Percentiles rank a stretch among this genome's conserved stretches.
Conservation (phyloP, 2,329 filamentous ascomycete species). For the Chaetomium strumarium region DNA sequence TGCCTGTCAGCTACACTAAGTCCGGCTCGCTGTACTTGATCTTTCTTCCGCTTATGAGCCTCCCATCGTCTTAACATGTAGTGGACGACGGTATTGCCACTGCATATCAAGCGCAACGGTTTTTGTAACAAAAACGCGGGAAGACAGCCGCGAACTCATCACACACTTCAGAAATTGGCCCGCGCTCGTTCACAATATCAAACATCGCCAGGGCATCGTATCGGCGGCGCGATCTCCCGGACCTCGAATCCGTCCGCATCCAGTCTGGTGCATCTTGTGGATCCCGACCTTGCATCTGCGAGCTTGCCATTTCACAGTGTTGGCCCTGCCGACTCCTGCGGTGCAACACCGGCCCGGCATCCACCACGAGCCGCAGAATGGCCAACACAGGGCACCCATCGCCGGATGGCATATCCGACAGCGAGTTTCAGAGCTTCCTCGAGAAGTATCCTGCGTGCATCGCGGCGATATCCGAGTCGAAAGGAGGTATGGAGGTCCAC, state of each 20-base stretch:
- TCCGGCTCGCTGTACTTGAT: conserved; percentile 6
- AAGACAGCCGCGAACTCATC: conserved; percentile 1
- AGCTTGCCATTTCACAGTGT: conserved; percentile 4
- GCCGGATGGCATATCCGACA: conserved; percentile 25
- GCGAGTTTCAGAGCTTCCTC: conserved; percentile 25
- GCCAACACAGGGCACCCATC: conserved; percentile 20
- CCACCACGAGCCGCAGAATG: conserved; percentile 25
- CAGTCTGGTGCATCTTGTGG: conserved; percentile 15
- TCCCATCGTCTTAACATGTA: background rate
- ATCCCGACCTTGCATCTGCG: background rate
- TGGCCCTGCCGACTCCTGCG: conserved; percentile 10
- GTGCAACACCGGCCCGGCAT: conserved; percentile 17
- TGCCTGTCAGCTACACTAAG: background rate
- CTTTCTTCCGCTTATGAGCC: conserved; percentile 9
- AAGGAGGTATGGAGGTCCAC: conserved; percentile 34
- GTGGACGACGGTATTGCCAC: background rate
- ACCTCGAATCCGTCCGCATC: conserved; percentile 12
- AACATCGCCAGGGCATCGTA: conserved; percentile 9
- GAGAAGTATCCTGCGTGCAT: conserved; percentile 24
- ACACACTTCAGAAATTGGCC: background rate
- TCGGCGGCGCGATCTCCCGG: conserved; percentile 22
- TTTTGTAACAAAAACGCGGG: background rate
- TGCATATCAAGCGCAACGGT: background rate
- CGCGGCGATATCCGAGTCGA: conserved; percentile 39
- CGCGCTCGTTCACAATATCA: background rate